Base-by-base conservation (phyloP, 2,329 filamentous ascomycete species). In the Diaporthe nobilis region DNA sequence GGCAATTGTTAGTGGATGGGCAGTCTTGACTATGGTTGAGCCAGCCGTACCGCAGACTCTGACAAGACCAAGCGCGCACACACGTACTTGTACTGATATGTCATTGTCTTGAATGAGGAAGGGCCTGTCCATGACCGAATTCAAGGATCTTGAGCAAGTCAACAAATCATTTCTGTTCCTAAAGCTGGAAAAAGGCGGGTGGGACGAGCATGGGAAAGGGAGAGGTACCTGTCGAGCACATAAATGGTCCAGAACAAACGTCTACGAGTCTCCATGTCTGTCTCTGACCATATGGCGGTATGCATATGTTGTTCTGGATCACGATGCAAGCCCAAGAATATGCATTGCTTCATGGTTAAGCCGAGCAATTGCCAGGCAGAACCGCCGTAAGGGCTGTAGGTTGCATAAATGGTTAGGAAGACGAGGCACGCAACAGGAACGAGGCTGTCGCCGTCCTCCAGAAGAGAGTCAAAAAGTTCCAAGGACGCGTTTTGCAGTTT, bases 351-450 rank as follows among this genome's bases (percentile, higher is more conserved):
- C 39, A 63, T 63, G 2, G n/a, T 10, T 22, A 63, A 47, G 15
- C 60, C 60, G n/a, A 63, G 39, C 39, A 63, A 44, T 47, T 63
- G 60, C n/a, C 60, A 63, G n/a, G 60, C 60, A 2, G 60, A 47
- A 12, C 60, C 60, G 10, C 60, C 60, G 31, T 31, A 25, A 10
- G 60, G 39, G 25, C 39, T 63, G 5, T 20, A n/a, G 15, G 60
- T 63, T 3, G 60, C 60, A 25, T 63, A 63, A 12, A 63, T 63
- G 0, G 25, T 47, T 1, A 47, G 2, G 6, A 47, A 15, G 13
- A 63, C 10, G 15, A 63, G 39, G 13, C 60, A 47, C 22, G 25
- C 39, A 10, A 47, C 20, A 25, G 60, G 39, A 39, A 47, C n/a
- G 39, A 63, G 60, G 15, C 39, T 63, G 39, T 63, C 39, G 39